Conservation (phyloP, 192 early-diverging fungal species). For the Piromyces finnis region DNA sequence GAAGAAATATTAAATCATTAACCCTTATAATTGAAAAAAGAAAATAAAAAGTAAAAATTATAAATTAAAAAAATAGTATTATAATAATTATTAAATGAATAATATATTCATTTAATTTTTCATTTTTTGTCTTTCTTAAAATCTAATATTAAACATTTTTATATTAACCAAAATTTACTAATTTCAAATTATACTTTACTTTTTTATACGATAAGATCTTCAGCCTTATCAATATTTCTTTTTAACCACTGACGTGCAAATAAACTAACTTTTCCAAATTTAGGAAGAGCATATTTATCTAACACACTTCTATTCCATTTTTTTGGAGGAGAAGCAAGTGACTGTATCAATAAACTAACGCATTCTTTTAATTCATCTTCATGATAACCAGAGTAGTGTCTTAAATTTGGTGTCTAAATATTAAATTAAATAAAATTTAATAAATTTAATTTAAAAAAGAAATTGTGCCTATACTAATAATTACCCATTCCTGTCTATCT, state of each 20-base stretch:
- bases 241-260: not conserved
- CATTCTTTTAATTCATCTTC: slow-evolving; percentile 42
- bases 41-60: no score
- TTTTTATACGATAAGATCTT: not conserved
- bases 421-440: not conserved
- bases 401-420: slow-evolving; percentile 36
- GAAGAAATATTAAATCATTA: no score
- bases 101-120: no score
- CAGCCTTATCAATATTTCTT: not conserved
- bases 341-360: slow-evolving; percentile 5
- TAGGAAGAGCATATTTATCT: not conserved
- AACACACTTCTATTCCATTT: not conserved
- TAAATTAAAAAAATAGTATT: no score
- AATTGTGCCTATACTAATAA: not conserved
- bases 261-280: not conserved
- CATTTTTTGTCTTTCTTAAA: no score
- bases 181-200: no score
- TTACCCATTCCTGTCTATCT: slow-evolving; percentile 51
- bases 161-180: no score
- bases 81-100: no score
- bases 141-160: no score
- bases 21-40: no score
- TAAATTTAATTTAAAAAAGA: not conserved
- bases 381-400: slow-evolving; percentile 65
- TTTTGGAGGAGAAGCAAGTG: not conserved